phyloP scores from a whole-genome alignment of 208 protist genomes.

The Kentomonas sorsogonicus region DNA sequence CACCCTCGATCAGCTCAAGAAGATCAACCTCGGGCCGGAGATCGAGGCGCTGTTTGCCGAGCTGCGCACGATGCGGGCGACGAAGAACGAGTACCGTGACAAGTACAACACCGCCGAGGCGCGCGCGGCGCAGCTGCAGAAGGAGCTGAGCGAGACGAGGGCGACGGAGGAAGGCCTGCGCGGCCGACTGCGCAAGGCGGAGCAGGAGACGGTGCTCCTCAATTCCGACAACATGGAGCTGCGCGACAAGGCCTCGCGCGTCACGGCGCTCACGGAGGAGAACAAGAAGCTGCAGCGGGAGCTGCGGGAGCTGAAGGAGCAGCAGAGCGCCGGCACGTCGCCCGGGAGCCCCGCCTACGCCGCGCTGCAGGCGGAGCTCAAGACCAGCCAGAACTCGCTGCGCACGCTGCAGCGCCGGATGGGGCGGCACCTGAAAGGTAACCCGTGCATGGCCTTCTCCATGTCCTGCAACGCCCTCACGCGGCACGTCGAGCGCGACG shows the following conservation, averaged over 20 bases:
- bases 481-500: conserved; percentile 20
- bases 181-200: conserved; percentile 45
- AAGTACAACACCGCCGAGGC: conserved; percentile 35
- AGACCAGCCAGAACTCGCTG: conserved; percentile 49
- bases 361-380: conserved; percentile 45
- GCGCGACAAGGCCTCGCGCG: conserved; percentile 46
- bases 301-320: conserved; percentile 29
- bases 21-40: conserved; percentile 79
- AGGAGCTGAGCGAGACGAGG: conserved; percentile 23
- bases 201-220: conserved; percentile 81
- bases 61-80: conserved; percentile 55
- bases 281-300: conserved; percentile 38
- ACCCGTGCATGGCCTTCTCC: conserved; percentile 82
- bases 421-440: conserved; percentile 62
- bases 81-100: conserved; percentile 82
- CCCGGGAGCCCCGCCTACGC: conserved; percentile 27
- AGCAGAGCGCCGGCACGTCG: conserved; percentile 15
- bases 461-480: conserved; percentile 68
- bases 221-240: conserved; percentile 85
- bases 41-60: conserved; percentile 86
- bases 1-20: conserved; percentile 77
- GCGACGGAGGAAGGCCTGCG: conserved; percentile 52
- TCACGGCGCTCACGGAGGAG: conserved; percentile 38
- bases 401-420: conserved; percentile 82
- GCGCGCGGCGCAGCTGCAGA: conserved; percentile 25